Evolutionary conservation across 2,329 filamentous ascomycete species (phyloP).

Genomic region (Penicillium sp.): DNA sequence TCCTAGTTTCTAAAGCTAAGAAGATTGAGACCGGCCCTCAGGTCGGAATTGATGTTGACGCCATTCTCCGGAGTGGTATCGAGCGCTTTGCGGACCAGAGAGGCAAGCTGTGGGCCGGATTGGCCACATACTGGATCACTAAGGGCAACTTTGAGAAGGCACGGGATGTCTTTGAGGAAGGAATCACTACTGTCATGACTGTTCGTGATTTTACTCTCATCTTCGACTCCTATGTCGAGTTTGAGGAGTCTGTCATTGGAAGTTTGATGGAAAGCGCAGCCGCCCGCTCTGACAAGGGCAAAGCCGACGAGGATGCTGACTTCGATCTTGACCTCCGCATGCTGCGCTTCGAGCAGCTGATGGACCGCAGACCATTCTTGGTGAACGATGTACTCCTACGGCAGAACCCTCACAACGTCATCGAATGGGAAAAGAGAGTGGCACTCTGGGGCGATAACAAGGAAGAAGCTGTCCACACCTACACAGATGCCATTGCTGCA

Average conservation of each 20-base stretch:
- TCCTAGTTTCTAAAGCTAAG: constrained; percentile 86
- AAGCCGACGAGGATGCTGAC: constrained; percentile 77
- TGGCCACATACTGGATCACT: constrained; percentile 96
- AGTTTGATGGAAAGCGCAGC: constrained; percentile 87
- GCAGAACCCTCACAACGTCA: constrained; percentile 94
- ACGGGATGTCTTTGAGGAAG: constrained; percentile 91
- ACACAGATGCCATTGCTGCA: constrained; percentile 87
- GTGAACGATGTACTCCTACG: constrained; percentile 93
- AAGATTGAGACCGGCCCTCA: constrained; percentile 79
- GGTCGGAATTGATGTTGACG: constrained; percentile 82
- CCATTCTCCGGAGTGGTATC: constrained; percentile 89
- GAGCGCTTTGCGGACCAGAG: constrained; percentile 87
- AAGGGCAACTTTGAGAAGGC: constrained; percentile 89
- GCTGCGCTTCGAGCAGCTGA: constrained; percentile 96
- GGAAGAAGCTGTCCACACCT: constrained; percentile 85
- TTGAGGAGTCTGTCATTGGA: constrained; percentile 92
- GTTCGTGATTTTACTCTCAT: constrained; percentile 95
- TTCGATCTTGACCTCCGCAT: constrained; percentile 94
- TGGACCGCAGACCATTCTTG: constrained; percentile 93
- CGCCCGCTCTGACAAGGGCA: constrained; percentile 71
- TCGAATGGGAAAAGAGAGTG: constrained; percentile 97
- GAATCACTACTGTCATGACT: constrained; percentile 96
- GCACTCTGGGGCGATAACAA: constrained; percentile 93
- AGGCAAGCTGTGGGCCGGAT: constrained; percentile 89
- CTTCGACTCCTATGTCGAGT: constrained; percentile 94